phyloP scores from a whole-genome alignment of 768 basidiomycete species.

The Russula sp. region DNA sequence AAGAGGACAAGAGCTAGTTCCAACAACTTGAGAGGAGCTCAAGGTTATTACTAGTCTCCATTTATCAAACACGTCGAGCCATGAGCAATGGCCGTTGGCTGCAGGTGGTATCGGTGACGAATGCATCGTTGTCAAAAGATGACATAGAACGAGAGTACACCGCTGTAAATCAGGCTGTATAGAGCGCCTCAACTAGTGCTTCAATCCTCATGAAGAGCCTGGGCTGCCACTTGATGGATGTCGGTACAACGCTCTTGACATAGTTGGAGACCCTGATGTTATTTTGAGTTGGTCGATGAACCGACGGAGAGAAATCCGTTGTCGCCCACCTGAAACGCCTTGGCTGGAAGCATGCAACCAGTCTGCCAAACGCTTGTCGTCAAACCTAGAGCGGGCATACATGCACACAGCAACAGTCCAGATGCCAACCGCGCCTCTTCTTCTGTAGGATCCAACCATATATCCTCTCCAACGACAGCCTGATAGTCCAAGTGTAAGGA shows the following conservation, averaged over 20 bases:
- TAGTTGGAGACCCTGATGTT: slow-evolving; percentile 54
- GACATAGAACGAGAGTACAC: neutral
- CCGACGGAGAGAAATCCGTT: slow-evolving; percentile 8
- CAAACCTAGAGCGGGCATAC: slow-evolving; percentile 81
- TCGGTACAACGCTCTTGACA: slow-evolving; percentile 70
- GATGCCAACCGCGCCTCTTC: slow-evolving; percentile 53
- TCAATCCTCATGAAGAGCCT: slow-evolving; percentile 49
- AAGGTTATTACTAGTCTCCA: too few relatives aligned
- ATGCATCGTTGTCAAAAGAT: neutral
- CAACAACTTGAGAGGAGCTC: too few relatives aligned
- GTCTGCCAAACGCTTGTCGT: slow-evolving; percentile 86
- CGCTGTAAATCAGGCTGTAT: neutral
- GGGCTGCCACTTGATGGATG: slow-evolving; percentile 69
- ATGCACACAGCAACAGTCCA: slow-evolving; percentile 71
- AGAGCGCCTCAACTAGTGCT: neutral
- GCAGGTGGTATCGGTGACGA: neutral
- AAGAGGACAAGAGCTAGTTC: too few relatives aligned
- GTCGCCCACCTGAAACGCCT: slow-evolving; percentile 50
- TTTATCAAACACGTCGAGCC: too few relatives aligned
- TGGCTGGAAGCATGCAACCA: slow-evolving; percentile 52
- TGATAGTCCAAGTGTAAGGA: slow-evolving; percentile 29
- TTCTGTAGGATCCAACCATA: slow-evolving; percentile 78
- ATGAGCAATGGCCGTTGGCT: too few relatives aligned
- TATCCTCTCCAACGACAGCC: slow-evolving; percentile 51
- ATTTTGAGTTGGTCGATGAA: neutral